Conservation (phyloP, 495 filamentous ascomycete species). For the Thozetella sp. region DNA sequence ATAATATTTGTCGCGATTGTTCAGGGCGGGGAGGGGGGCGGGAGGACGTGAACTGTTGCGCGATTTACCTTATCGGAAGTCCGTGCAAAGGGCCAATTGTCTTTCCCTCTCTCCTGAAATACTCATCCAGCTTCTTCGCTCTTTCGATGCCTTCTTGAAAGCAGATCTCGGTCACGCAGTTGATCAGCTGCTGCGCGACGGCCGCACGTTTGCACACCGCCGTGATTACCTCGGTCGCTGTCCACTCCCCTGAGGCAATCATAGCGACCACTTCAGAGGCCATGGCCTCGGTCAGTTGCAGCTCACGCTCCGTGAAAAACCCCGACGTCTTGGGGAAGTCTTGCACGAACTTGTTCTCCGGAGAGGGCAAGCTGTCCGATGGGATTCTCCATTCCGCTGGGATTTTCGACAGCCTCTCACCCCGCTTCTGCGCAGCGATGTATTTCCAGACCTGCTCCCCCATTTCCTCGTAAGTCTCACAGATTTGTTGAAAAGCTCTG, state of each 20-base stretch:
- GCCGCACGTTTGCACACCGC: slow-evolving; percentile 59
- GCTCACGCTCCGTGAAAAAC: slow-evolving; percentile 35
- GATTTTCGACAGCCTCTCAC: slow-evolving; percentile 41
- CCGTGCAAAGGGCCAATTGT: slow-evolving; percentile 60
- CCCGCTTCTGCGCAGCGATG: slow-evolving; percentile 47
- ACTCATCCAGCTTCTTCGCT: slow-evolving; percentile 53
- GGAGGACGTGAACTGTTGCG: too few relatives aligned
- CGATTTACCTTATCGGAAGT: slow-evolving; percentile 42
- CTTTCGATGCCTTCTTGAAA: slow-evolving; percentile 55
- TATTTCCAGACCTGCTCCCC: background rate
- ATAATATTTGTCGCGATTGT: too few relatives aligned
- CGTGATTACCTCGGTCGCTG: slow-evolving; percentile 52
- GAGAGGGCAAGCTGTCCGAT: background rate
- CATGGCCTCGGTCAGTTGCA: slow-evolving; percentile 61
- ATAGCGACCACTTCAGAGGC: slow-evolving; percentile 48
- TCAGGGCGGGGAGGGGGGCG: too few relatives aligned
- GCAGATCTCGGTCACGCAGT: slow-evolving; percentile 61
- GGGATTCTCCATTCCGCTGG: slow-evolving; percentile 45
- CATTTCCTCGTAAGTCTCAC: too few relatives aligned
- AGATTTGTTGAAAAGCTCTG: too few relatives aligned
- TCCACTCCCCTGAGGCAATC: slow-evolving; percentile 49
- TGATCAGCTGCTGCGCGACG: slow-evolving; percentile 30
- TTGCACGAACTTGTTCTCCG: background rate
- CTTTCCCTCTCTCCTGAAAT: slow-evolving; percentile 45
- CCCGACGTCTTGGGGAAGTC: background rate